Conservation (phyloP, 108 stramenopile species). For the Discostella pseudostelligera region DNA sequence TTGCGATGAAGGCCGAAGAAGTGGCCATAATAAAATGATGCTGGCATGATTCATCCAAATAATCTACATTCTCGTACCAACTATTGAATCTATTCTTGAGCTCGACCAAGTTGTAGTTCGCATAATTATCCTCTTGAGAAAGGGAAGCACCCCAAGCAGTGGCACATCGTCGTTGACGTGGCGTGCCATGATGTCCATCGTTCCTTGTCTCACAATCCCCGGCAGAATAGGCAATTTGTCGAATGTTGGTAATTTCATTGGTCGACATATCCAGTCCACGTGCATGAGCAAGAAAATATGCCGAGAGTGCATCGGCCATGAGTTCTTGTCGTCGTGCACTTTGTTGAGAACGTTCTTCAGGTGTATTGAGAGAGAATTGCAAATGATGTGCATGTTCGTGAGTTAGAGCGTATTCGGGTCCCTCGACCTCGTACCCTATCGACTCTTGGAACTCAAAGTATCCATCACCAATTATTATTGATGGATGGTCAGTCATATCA, state of each 20-base stretch:
- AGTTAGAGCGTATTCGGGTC: constrained; percentile 34
- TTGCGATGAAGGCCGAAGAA: too few species aligned
- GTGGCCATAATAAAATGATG: too few species aligned
- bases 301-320: constrained; percentile 45
- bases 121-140: constrained; percentile 13
- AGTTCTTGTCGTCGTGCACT: constrained; percentile 28
- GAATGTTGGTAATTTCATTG: constrained; percentile 32
- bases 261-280: constrained; percentile 33
- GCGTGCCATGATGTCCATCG: constrained; percentile 41
- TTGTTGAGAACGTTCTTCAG: constrained; percentile 2
- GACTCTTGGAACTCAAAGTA: constrained; percentile 36
- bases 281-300: constrained; percentile 42
- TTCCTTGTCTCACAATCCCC: constrained; percentile 37
- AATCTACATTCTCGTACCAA: constrained; percentile 25
- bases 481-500: constrained; percentile 4
- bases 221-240: constrained; percentile 33
- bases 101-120: constrained; percentile 5
- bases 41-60: constrained; percentile 16
- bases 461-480: constrained; percentile 44
- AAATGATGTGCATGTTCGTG: constrained; percentile 42
- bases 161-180: constrained; percentile 36
- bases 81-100: constrained; percentile 16
- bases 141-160: constrained; percentile 40
- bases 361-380: constrained; percentile 12
- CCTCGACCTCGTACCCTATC: constrained; percentile 7